These are phyloP conservation scores for Carnegiea gigantea DNA, from an alignment of 179 eudicot species.

Conservation along the genomic window DNA sequence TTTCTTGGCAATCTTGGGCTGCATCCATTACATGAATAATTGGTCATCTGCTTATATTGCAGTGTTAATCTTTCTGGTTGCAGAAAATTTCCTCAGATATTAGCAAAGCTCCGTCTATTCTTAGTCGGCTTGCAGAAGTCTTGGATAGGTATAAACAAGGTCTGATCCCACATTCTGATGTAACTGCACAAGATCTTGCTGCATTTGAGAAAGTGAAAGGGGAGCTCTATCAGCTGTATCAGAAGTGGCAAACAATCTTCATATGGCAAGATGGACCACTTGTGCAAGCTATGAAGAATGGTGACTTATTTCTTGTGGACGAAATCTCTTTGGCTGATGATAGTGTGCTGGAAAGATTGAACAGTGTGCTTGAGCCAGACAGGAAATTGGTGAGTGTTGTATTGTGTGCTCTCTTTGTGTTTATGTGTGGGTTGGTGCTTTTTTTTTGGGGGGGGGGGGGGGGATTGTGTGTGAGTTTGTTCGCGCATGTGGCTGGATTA, in stretches of 20 bases:
- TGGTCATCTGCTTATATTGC: constrained; percentile 6
- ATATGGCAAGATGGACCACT: constrained; percentile 98
- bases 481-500: too few species aligned
- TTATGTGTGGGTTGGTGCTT: too few species aligned
- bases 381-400: constrained; percentile 71
- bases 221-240: constrained; percentile 54
- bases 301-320: constrained; percentile 89
- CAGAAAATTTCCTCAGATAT: constrained; percentile 78
- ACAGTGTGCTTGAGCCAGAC: constrained; percentile 97
- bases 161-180: constrained; percentile 41
- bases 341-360: constrained; percentile 93
- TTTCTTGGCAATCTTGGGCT: constrained; percentile 1
- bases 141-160: constrained; percentile 48
- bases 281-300: constrained; percentile 90
- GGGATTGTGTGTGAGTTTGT: too few species aligned
- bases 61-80: constrained; percentile 20
- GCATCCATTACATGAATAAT: not conserved
- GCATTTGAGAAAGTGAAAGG: constrained; percentile 39
- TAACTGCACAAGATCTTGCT: constrained; percentile 48
- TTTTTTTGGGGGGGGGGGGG: too few species aligned
- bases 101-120: constrained; percentile 59
- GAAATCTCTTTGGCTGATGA: constrained; percentile 99
- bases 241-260: constrained; percentile 85
- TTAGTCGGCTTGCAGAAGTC: constrained; percentile 47
- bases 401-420: not conserved